These are phyloP conservation scores for Pisolithus microcarpus DNA, from an alignment of 768 basidiomycete genomes.

Conservation along the genomic window DNA sequence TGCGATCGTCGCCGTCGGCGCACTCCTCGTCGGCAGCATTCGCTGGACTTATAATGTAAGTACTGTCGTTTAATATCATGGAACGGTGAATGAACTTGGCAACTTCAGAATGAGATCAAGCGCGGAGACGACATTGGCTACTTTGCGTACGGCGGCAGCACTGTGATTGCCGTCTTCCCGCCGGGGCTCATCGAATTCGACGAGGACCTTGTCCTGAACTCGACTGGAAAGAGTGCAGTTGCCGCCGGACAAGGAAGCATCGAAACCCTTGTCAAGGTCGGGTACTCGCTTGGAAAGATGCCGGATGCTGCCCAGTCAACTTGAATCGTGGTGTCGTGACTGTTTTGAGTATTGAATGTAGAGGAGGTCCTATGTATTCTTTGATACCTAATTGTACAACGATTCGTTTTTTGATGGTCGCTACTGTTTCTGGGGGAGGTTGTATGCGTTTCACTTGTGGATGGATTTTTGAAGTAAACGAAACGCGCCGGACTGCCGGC, in stretches of 20 bases:
- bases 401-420: too few relatives aligned
- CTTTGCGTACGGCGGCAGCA: constrained; percentile 76
- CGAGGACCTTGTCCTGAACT: constrained; percentile 52
- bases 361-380: neutral
- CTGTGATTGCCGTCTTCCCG: constrained; percentile 56
- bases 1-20: constrained; percentile 71
- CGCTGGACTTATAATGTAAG: constrained; percentile 44
- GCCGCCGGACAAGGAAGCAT: constrained; percentile 26
- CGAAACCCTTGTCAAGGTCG: constrained; percentile 61
- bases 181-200: constrained; percentile 50
- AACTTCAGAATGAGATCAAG: constrained; percentile 36
- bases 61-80: neutral
- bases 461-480: too few relatives aligned
- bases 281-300: constrained; percentile 21
- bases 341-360: neutral
- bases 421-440: too few relatives aligned
- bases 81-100: neutral
- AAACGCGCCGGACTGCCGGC: too few relatives aligned
- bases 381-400: too few relatives aligned
- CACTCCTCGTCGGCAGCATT: constrained; percentile 75
- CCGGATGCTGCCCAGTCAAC: neutral
- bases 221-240: constrained; percentile 20
- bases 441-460: too few relatives aligned
- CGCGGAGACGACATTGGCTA: constrained; percentile 63
- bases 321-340: neutral